These are phyloP conservation scores for Tuber indicum DNA, from an alignment of 495 filamentous ascomycete genomes.

Conservation along the genomic window DNA sequence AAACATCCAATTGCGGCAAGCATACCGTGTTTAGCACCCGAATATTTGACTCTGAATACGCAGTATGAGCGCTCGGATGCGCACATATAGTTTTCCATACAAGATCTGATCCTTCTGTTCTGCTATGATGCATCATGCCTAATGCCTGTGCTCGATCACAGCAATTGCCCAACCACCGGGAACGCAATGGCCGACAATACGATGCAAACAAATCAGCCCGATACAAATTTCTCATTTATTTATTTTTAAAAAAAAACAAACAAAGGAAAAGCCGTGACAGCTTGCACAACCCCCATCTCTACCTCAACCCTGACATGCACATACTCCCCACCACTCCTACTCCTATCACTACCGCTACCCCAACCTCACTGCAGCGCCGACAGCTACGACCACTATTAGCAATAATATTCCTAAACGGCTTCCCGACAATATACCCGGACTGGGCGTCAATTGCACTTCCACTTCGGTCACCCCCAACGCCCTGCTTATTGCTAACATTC, in stretches of 20 bases:
- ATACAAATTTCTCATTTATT: background rate
- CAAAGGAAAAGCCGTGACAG: background rate
- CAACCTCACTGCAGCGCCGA: background rate
- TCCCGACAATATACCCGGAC: constrained; percentile 16
- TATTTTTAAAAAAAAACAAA: too few species aligned
- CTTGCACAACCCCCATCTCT: constrained; percentile 8
- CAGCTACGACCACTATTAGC: background rate
- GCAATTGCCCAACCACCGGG: too few species aligned
- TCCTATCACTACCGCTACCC: background rate
- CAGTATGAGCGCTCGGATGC: too few species aligned
- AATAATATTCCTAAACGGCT: constrained; percentile 20
- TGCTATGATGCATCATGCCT: too few species aligned
- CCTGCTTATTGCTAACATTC: constrained; percentile 24
- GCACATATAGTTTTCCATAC: too few species aligned
- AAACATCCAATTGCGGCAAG: background rate
- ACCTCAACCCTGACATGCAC: constrained; percentile 14
- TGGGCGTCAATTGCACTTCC: constrained; percentile 10
- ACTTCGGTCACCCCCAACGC: constrained; percentile 6
- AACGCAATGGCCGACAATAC: background rate
- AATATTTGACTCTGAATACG: too few species aligned
- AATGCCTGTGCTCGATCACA: too few species aligned
- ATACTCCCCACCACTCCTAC: constrained; percentile 6
- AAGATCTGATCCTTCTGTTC: too few species aligned
- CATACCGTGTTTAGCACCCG: too few species aligned
- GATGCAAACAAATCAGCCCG: background rate